phyloP scores from a whole-genome alignment of 805 yeast species.

The Myxozyma neglecta region DNA sequence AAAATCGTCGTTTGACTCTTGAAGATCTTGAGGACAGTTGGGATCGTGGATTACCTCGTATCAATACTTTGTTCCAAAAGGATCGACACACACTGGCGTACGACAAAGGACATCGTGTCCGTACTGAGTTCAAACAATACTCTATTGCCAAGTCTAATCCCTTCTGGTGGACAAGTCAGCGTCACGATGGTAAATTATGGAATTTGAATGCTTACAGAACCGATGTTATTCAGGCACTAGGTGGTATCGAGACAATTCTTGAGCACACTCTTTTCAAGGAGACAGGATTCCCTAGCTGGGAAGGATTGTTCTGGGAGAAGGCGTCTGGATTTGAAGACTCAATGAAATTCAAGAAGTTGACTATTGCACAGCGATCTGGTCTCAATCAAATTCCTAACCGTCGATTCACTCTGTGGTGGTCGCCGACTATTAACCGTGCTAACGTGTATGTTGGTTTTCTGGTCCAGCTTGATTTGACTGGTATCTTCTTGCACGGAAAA shows the following conservation, averaged over 20 bases:
- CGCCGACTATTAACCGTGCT: constrained; percentile 97
- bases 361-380: constrained; percentile 97
- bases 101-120: constrained; percentile 87
- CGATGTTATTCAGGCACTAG: constrained; percentile 94
- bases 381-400: constrained; percentile 96
- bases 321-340: constrained; percentile 97
- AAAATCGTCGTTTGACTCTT: constrained; percentile 79
- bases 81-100: constrained; percentile 92
- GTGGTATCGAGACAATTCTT: constrained; percentile 93
- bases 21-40: constrained; percentile 93
- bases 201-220: constrained; percentile 87
- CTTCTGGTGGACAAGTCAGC: constrained; percentile 93
- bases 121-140: constrained; percentile 75
- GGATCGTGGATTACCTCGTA: constrained; percentile 97
- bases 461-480: constrained; percentile 94
- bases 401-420: constrained; percentile 98
- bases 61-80: constrained; percentile 90
- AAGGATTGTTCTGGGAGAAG: constrained; percentile 97
- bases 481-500: constrained; percentile 95
- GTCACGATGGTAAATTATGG: constrained; percentile 97
- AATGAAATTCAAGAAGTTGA: constrained; percentile 86
- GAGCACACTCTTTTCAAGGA: constrained; percentile 95
- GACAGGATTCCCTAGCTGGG: constrained; percentile 98
- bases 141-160: constrained; percentile 75
- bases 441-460: constrained; percentile 96